Conservation (phyloP, 2,329 filamentous ascomycete genomes). For the Cytospora piceicola region DNA sequence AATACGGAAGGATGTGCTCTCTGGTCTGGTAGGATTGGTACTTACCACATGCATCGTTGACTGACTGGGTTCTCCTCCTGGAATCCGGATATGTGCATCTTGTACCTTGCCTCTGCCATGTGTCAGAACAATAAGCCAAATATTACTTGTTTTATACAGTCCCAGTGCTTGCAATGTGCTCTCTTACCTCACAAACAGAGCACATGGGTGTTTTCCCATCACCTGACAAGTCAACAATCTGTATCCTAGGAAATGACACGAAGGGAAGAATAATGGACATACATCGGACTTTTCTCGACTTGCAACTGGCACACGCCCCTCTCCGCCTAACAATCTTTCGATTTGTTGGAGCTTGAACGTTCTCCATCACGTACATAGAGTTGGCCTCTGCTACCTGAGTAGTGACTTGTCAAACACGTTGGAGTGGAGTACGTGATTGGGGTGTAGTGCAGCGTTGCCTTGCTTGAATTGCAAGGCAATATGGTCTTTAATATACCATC, state of each 20-base stretch:
- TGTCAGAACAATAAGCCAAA: neutral
- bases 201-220: neutral
- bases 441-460: neutral
- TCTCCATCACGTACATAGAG: neutral
- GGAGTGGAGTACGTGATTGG: neutral
- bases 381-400: too few species aligned
- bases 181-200: neutral
- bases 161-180: neutral
- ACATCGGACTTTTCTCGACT: conserved; percentile 1
- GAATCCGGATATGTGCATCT: neutral
- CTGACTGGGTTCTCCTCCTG: neutral
- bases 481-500: neutral
- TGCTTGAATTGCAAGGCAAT: neutral
- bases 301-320: neutral
- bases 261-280: neutral
- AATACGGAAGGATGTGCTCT: neutral
- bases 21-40: neutral
- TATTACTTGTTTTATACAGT: too few species aligned
- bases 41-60: neutral
- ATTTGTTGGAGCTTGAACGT: neutral
- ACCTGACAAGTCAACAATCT: neutral
- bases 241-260: neutral
- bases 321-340: neutral
- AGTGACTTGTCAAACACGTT: neutral
- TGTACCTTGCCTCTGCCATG: neutral